A percentile compares a stretch with the other conserved stretches of the same genome.
phyloP scores from a whole-genome alignment of 2,329 filamentous ascomycete genomes.

The Malbranchea zuffiana region DNA sequence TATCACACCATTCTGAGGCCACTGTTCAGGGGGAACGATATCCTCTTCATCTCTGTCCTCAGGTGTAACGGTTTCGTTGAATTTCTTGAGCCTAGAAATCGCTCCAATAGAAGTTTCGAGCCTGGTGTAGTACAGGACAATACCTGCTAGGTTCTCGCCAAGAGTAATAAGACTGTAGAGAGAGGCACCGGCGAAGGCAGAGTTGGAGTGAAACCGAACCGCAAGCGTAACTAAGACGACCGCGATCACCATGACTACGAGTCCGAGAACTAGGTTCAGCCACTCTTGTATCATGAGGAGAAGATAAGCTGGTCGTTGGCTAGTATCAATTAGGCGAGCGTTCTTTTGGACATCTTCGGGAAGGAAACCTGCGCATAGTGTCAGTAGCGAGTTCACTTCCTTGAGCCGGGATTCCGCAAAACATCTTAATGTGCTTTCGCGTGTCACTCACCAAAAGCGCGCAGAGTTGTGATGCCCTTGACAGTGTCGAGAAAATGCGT shows the following conservation, averaged over 20 bases:
- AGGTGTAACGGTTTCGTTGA: slow-evolving; percentile 11
- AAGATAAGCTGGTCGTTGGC: slow-evolving; percentile 29
- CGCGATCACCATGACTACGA: slow-evolving; percentile 30
- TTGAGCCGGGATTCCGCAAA: too few relatives aligned
- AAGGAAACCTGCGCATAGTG: slow-evolving; percentile 14
- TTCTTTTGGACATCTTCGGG: slow-evolving; percentile 17
- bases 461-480: slow-evolving; percentile 18
- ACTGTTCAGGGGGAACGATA: slow-evolving; percentile 13
- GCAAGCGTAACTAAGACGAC: slow-evolving; percentile 29
- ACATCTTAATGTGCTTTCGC: too few relatives aligned
- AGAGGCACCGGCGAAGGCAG: slow-evolving; percentile 18
- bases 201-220: slow-evolving; percentile 21
- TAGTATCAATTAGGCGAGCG: slow-evolving; percentile 23
- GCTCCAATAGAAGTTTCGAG: slow-evolving; percentile 16
- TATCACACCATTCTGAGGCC: slow-evolving; percentile 14
- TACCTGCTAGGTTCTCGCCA: not conserved
- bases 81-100: slow-evolving; percentile 15
- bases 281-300: slow-evolving; percentile 26
- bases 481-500: slow-evolving; percentile 24
- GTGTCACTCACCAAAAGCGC: too few relatives aligned
- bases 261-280: slow-evolving; percentile 31
- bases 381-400: too few relatives aligned
- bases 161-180: not conserved
- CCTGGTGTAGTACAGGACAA: slow-evolving; percentile 1
- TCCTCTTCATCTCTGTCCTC: slow-evolving; percentile 17